A percentile compares a stretch with the other conserved stretches of the same genome.
These are phyloP conservation scores for Tetrapisispora phaffii DNA, from an alignment of 805 yeast genomes.

Conservation along the genomic window DNA sequence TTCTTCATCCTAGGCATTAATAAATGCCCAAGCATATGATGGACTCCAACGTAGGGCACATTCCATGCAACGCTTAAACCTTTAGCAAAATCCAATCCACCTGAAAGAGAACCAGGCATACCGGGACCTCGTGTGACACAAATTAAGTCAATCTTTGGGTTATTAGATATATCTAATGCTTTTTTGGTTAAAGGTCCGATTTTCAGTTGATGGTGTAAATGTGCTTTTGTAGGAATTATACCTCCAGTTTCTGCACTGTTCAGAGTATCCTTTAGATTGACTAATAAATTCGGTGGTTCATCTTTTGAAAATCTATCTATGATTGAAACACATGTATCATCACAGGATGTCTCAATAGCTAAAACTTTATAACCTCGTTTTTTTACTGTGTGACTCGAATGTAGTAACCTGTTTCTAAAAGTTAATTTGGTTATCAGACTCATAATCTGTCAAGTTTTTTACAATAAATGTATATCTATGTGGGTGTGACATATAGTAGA, in stretches of 20 bases:
- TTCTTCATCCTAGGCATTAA: slow-evolving; percentile 49
- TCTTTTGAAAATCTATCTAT: slow-evolving; percentile 36
- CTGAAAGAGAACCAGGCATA: slow-evolving; percentile 78
- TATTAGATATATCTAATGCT: slow-evolving; percentile 27
- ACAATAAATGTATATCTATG: too few relatives aligned
- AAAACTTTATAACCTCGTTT: slow-evolving; percentile 47
- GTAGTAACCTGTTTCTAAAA: too few relatives aligned
- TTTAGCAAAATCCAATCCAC: slow-evolving; percentile 75
- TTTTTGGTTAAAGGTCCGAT: slow-evolving; percentile 43
- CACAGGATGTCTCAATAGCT: slow-evolving; percentile 90
- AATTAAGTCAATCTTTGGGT: slow-evolving; percentile 42
- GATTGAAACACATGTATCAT: slow-evolving; percentile 84
- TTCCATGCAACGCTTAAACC: slow-evolving; percentile 75
- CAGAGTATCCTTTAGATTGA: slow-evolving; percentile 55
- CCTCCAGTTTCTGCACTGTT: slow-evolving; percentile 68
- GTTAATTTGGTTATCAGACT: too few relatives aligned
- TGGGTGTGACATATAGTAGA: too few relatives aligned
- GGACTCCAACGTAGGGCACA: slow-evolving; percentile 77
- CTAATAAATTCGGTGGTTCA: slow-evolving; percentile 29
- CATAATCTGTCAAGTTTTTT: too few relatives aligned
- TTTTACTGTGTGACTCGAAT: background rate
- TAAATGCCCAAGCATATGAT: slow-evolving; percentile 93
- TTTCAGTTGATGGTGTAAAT: slow-evolving; percentile 58
- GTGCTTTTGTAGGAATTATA: slow-evolving; percentile 77
- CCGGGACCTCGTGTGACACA: slow-evolving; percentile 97